Base-by-base conservation (phyloP, 1,139 yeast genomes). In the Candida sanyaensis region DNA sequence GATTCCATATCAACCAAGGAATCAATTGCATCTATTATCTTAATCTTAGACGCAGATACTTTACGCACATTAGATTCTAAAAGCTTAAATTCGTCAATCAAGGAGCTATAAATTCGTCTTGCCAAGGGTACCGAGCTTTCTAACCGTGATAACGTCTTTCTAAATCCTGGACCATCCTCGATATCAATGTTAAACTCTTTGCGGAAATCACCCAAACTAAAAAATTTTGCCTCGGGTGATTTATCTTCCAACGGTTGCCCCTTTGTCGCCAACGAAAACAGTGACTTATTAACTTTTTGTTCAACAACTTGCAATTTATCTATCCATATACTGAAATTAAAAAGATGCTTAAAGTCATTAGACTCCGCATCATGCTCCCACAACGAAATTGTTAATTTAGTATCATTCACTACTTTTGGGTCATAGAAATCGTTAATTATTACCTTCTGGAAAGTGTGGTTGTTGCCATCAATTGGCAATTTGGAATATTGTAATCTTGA, bases 161-260 rank as follows among this genome's bases (percentile, higher is more conserved):
- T 69, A 59, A 88, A 87, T 41, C 82, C 77, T 0, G 96, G 96
- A 0, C 95, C 95, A 59, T 88, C 96, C 49, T 83, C 87, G 59
- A 71, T 69, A 40, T 62, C 62, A 45, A 73, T 71, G 43, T 57
- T 62, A 51, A 73, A 74, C 5, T 70, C 69, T 40, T 55, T 60
- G 41, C 62, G 56, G 46, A 62, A 64, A 36, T 67, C 69, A 1
- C 58, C 57, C 34, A 56, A 41, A 40, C 43, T 53, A 17, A 50
- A 50, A 3, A 49, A 43, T 33, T 42, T 43, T n/a, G 44, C 23
- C 36, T 51, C 51, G 24, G 44, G 46, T 5, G 43, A 28, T 28
- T 37, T 43, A 11, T 43, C 41, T 38, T 49, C 46, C 33, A 44
- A 38, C 7, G 49, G 47, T 10, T 43, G 49, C 17, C 47, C 47